A percentile compares a stretch with the other conserved stretches of the same genome.
Evolutionary conservation across 2,329 filamentous ascomycete genomes (phyloP).

Genomic region (Penicillium sp.): DNA sequence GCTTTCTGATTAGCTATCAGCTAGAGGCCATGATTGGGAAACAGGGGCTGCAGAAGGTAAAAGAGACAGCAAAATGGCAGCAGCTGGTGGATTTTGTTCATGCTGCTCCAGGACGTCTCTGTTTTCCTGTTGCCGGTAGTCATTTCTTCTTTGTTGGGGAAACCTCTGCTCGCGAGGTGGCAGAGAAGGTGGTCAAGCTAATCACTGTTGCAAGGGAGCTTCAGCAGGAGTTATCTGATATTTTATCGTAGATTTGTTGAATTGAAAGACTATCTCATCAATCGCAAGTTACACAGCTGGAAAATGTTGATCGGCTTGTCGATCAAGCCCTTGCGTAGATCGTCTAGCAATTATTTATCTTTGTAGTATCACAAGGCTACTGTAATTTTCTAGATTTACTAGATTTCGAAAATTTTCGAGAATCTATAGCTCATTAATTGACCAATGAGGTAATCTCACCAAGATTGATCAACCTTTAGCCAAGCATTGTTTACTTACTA

Average conservation of each 20-base stretch:
- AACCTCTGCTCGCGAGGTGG: conserved; percentile 14
- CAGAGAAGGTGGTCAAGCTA: conserved; percentile 3
- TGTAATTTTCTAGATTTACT: too few species aligned
- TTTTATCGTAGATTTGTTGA: neutral
- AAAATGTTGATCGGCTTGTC: too few species aligned
- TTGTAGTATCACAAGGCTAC: too few species aligned
- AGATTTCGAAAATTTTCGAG: too few species aligned
- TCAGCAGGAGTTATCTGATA: neutral
- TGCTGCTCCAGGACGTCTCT: conserved; percentile 4
- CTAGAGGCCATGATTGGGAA: conserved; percentile 3
- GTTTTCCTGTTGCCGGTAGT: conserved; percentile 9
- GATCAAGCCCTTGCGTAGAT: too few species aligned
- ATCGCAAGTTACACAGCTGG: too few species aligned
- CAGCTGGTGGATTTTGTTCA: conserved; percentile 1
- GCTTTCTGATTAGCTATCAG: conserved; percentile 19
- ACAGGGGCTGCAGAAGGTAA: neutral
- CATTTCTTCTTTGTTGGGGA: conserved; percentile 26
- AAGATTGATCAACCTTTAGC: too few species aligned
- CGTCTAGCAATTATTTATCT: too few species aligned
- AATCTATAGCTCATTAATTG: too few species aligned
- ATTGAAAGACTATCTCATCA: neutral
- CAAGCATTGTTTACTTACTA: too few species aligned
- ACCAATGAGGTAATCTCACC: too few species aligned
- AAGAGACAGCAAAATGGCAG: neutral
- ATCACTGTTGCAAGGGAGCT: neutral